Evolutionary conservation across 164 flowering plant species (phyloP).

Genomic region (Nymphaea colorata): DNA sequence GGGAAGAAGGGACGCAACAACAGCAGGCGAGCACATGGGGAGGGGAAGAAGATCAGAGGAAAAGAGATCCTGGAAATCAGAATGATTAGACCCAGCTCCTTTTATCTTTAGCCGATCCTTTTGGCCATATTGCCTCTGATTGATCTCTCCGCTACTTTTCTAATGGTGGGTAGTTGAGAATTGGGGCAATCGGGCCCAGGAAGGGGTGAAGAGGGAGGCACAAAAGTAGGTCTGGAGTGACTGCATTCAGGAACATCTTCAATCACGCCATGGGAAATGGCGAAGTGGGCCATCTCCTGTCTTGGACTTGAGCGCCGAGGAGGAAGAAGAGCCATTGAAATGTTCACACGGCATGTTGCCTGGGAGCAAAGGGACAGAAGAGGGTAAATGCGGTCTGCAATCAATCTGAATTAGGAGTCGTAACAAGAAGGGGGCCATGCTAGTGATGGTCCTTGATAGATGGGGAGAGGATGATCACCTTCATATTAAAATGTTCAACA

Average conservation of each 20-base stretch:
- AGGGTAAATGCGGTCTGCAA: not conserved
- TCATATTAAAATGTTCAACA: too few species aligned
- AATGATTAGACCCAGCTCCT: not conserved
- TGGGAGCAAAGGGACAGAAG: conserved; percentile 5
- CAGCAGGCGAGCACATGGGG: not conserved
- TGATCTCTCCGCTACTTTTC: not conserved
- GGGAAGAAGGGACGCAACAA: not conserved
- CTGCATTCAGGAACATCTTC: not conserved
- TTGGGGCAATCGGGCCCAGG: not conserved
- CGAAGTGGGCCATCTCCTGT: not conserved
- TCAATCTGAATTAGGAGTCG: not conserved
- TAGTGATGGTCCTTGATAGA: not conserved
- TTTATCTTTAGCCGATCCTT: not conserved
- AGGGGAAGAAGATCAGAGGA: not conserved
- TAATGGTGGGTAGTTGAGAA: not conserved
- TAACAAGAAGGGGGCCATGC: not conserved
- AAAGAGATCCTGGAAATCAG: not conserved
- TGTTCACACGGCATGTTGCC: not conserved
- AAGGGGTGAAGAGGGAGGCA: too few species aligned
- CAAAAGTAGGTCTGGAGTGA: not conserved
- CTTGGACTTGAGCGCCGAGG: not conserved
- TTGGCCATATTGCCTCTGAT: too few species aligned
- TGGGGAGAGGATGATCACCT: too few species aligned
- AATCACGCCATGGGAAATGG: not conserved
- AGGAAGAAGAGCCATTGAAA: too few species aligned